Conservation (phyloP, 2,329 filamentous ascomycete genomes). For the Cercospora canescens region DNA sequence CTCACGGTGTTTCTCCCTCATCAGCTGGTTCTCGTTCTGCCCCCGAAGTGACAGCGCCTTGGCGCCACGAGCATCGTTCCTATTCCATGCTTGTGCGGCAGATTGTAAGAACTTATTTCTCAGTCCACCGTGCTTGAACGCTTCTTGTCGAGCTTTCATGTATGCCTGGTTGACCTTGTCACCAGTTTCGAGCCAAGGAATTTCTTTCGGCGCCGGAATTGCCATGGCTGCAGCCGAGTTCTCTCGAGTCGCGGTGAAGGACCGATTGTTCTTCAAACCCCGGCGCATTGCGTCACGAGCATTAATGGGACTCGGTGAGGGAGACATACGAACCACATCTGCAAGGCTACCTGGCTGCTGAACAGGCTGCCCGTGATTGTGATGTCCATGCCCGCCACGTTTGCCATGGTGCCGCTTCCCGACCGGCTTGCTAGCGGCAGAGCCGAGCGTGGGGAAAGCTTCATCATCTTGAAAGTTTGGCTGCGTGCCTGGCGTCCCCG, state of each 20-base stretch:
- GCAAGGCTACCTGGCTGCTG: slow-evolving; percentile 78
- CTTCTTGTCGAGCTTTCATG: slow-evolving; percentile 90
- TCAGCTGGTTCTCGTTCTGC: slow-evolving; percentile 94
- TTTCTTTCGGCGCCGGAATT: slow-evolving; percentile 84
- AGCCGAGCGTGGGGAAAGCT: slow-evolving; percentile 87
- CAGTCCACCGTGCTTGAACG: slow-evolving; percentile 94
- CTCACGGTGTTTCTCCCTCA: slow-evolving; percentile 95
- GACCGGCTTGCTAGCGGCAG: slow-evolving; percentile 66
- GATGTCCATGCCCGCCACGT: slow-evolving; percentile 72
- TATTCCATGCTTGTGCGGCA: slow-evolving; percentile 97
- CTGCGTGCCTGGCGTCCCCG: slow-evolving; percentile 65
- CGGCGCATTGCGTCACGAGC: slow-evolving; percentile 54
- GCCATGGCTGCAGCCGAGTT: slow-evolving; percentile 79
- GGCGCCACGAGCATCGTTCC: slow-evolving; percentile 92
- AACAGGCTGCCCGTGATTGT: slow-evolving; percentile 66
- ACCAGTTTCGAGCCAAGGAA: slow-evolving; percentile 95
- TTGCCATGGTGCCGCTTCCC: slow-evolving; percentile 94
- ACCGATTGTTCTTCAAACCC: slow-evolving; percentile 65
- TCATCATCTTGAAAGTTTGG: slow-evolving; percentile 81
- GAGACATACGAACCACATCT: slow-evolving; percentile 93
- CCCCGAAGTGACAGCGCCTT: slow-evolving; percentile 92
- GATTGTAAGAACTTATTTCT: slow-evolving; percentile 97
- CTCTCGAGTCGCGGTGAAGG: slow-evolving; percentile 64
- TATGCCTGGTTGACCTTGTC: slow-evolving; percentile 90
- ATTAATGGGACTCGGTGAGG: slow-evolving; percentile 62